A percentile compares a stretch with the other conserved stretches of the same genome.
Evolutionary conservation across 345 rosid genomes (phyloP).

Genomic region (Acer saccharum): DNA sequence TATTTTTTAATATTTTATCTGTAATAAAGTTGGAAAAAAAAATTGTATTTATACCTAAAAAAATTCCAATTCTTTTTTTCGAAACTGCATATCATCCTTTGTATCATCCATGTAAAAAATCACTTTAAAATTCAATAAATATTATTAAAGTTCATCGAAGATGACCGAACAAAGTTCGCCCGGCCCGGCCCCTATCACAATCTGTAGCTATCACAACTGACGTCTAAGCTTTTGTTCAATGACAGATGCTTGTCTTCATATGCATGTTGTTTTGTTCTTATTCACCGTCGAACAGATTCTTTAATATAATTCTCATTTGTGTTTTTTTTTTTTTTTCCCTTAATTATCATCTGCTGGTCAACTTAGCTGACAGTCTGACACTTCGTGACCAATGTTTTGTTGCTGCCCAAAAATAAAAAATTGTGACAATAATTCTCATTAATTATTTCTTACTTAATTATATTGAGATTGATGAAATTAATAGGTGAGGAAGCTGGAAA

Average conservation of each 20-base stretch:
- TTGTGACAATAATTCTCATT: neutral
- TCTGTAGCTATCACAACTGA: neutral
- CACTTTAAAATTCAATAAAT: no score
- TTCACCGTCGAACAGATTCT: neutral
- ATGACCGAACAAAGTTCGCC: no score
- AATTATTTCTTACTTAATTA: no score
- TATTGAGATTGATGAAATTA: no score
- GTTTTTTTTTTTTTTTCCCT: no score
- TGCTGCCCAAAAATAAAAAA: neutral
- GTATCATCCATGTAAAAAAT: no score
- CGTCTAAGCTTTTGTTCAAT: neutral
- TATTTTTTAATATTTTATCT: no score
- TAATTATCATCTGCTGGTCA: neutral
- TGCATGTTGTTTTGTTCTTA: neutral
- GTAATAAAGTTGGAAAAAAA: no score
- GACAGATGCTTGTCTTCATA: neutral
- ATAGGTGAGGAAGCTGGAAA: slow-evolving; percentile 54
- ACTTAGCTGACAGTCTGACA: neutral
- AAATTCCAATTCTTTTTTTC: no score
- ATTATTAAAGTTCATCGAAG: no score
- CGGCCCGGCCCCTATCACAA: neutral
- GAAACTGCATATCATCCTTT: no score
- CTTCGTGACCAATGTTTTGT: neutral
- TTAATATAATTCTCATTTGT: neutral
- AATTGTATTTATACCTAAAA: no score